Percentiles rank a stretch among this genome's conserved stretches.
Conservation (phyloP, 495 filamentous ascomycete genomes). For the Aspergillus conjunctus region DNA sequence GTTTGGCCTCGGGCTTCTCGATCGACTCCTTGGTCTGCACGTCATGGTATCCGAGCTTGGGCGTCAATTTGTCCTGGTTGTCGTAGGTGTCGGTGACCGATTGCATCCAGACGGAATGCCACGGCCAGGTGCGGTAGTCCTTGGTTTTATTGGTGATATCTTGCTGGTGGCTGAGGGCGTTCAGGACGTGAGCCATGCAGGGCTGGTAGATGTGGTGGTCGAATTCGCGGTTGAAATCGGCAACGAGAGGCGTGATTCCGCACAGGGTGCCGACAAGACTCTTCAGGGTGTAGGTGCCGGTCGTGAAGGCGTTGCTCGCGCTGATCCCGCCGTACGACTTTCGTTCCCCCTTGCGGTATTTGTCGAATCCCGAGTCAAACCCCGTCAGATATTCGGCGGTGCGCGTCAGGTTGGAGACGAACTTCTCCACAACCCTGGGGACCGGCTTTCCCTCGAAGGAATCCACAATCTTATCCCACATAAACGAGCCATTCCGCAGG, state of each 20-base stretch:
- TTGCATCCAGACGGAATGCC: constrained; percentile 53
- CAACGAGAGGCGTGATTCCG: constrained; percentile 48
- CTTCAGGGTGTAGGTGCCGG: constrained; percentile 52
- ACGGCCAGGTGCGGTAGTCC: constrained; percentile 38
- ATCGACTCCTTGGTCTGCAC: constrained; percentile 46
- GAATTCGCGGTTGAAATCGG: constrained; percentile 53
- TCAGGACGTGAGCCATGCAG: constrained; percentile 48
- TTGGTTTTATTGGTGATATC: constrained; percentile 29
- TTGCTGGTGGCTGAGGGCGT: constrained; percentile 39
- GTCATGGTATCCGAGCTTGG: constrained; percentile 44
- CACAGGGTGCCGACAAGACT: constrained; percentile 50
- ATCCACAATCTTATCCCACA: constrained; percentile 43
- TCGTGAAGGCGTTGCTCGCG: constrained; percentile 45
- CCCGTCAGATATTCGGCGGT: constrained; percentile 49
- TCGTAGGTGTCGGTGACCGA: constrained; percentile 52
- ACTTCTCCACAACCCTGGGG: constrained; percentile 31
- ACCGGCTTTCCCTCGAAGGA: constrained; percentile 34
- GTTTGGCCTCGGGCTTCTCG: constrained; percentile 38
- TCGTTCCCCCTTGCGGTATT: constrained; percentile 22
- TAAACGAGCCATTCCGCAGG: constrained; percentile 43
- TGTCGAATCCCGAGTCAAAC: constrained; percentile 40
- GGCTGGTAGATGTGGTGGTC: constrained; percentile 53
- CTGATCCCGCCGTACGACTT: constrained; percentile 44
- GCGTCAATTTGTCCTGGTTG: constrained; percentile 44
- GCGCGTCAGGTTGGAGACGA: constrained; percentile 44